Evolutionary conservation across 352 stramenopile species (phyloP).

Genomic region (Phytopythium vexans): DNA sequence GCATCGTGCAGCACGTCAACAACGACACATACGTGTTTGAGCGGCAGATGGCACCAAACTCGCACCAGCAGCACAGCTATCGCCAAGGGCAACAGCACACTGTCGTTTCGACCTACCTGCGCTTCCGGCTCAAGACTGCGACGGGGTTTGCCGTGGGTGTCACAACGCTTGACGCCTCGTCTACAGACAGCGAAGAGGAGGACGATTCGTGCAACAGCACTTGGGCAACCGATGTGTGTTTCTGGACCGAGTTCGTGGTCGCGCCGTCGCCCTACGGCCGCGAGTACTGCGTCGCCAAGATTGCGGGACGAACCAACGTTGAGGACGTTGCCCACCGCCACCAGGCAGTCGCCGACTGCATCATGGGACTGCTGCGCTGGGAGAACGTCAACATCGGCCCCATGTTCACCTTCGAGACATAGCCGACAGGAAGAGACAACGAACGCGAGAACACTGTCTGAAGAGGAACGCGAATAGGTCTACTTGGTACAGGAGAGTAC

Average conservation of each 20-base stretch:
- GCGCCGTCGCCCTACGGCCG: slow-evolving; percentile 9
- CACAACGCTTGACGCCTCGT: neutral
- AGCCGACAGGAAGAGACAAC: too few species aligned
- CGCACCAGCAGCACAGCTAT: too few species aligned
- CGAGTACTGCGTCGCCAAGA: slow-evolving; percentile 22
- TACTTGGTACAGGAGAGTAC: too few species aligned
- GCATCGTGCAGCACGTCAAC: slow-evolving; percentile 40
- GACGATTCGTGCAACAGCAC: slow-evolving; percentile 4
- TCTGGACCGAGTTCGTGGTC: slow-evolving; percentile 29
- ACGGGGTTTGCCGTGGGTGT: slow-evolving; percentile 22
- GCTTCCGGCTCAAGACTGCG: slow-evolving; percentile 36
- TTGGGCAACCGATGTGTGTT: slow-evolving; percentile 28
- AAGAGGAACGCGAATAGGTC: too few species aligned
- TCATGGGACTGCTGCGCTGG: slow-evolving; percentile 54
- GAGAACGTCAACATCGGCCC: slow-evolving; percentile 50
- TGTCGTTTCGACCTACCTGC: slow-evolving; percentile 34
- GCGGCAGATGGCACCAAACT: slow-evolving; percentile 6
- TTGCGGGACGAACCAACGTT: slow-evolving; percentile 18
- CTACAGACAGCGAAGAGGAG: neutral
- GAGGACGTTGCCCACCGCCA: slow-evolving; percentile 9
- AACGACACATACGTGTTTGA: slow-evolving; percentile 49
- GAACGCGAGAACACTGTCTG: too few species aligned
- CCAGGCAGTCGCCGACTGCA: slow-evolving; percentile 31
- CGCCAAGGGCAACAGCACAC: too few species aligned
- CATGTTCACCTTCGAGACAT: slow-evolving; percentile 30